phyloP scores from a whole-genome alignment of 441 rosid species.

The Francoa sonchifolia region DNA sequence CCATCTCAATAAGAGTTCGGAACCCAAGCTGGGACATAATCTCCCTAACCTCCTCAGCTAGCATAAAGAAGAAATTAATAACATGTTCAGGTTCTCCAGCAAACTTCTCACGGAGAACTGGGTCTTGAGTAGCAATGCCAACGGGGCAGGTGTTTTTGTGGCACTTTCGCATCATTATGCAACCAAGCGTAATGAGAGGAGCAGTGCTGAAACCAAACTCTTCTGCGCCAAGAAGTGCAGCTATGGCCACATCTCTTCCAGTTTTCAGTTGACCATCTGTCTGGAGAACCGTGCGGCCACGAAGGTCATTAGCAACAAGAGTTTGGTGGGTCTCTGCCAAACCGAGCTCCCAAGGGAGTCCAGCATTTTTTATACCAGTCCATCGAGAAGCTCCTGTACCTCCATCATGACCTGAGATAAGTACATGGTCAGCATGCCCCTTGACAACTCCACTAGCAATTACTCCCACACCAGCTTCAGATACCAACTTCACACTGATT shows the following conservation, averaged over 20 bases:
- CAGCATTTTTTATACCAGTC: conserved; percentile 99
- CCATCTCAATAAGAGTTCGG: conserved; percentile 73
- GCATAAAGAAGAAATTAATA: conserved; percentile 95
- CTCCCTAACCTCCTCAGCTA: conserved; percentile 97
- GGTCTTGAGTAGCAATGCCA: conserved; percentile 99
- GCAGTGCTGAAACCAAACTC: conserved; percentile 99
- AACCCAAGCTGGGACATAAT: conserved; percentile 95
- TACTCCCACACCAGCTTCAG: conserved; percentile 99
- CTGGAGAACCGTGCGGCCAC: conserved; percentile 95
- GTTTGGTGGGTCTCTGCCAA: conserved; percentile 99
- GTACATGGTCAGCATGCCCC: conserved; percentile 98
- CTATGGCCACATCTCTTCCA: conserved; percentile 96
- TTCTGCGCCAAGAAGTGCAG: conserved; percentile 99
- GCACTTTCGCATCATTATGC: conserved; percentile 99
- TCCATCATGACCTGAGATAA: conserved; percentile 99
- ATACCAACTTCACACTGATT: conserved; percentile 90
- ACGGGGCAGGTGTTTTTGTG: conserved; percentile 99
- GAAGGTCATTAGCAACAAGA: conserved; percentile 96
- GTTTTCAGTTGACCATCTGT: conserved; percentile 99
- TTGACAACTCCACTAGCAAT: conserved; percentile 99
- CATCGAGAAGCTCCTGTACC: conserved; percentile 99
- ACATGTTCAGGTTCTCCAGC: conserved; percentile 99
- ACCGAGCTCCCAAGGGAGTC: conserved; percentile 99
- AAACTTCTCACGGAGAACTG: conserved; percentile 92
- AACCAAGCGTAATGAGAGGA: conserved; percentile 96